A percentile compares a stretch with the other conserved stretches of the same genome.
phyloP scores from a whole-genome alignment of 257 asterid species.

The Thymus mandschuricus region DNA sequence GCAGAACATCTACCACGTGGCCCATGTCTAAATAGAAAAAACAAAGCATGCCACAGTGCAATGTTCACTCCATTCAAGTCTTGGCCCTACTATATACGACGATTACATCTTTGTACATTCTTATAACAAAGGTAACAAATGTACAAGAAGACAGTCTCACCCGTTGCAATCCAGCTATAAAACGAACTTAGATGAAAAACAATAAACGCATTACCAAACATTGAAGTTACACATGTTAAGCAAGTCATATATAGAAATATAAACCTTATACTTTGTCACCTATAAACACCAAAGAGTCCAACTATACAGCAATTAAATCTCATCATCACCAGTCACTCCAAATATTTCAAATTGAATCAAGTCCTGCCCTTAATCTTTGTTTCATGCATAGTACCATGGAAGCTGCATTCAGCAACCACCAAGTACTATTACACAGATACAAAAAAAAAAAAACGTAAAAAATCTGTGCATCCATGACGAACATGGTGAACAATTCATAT shows the following conservation, averaged over 20 bases:
- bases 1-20: conserved; percentile 12
- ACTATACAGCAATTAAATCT: conserved; percentile 14
- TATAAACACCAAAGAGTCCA: not conserved
- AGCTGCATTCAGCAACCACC: conserved; percentile 10
- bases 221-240: not conserved
- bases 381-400: conserved; percentile 19
- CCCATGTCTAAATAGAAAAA: conserved; percentile 1
- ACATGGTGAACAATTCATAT: not conserved
- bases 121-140: conserved; percentile 9
- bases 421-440: conserved; percentile 5
- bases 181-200: not conserved
- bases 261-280: not conserved
- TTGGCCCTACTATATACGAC: conserved; percentile 5
- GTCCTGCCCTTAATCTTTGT: not conserved
- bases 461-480: not conserved
- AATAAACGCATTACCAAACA: not conserved
- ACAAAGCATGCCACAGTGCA: not conserved
- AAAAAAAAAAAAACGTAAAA: not conserved
- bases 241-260: conserved; percentile 11
- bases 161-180: not conserved
- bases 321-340: conserved; percentile 15
- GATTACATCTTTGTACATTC: not conserved
- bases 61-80: not conserved
- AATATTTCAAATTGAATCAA: conserved; percentile 16
- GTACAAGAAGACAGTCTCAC: not conserved